phyloP scores from a whole-genome alignment of 306 rosid species.

The Calophaca sinica region DNA sequence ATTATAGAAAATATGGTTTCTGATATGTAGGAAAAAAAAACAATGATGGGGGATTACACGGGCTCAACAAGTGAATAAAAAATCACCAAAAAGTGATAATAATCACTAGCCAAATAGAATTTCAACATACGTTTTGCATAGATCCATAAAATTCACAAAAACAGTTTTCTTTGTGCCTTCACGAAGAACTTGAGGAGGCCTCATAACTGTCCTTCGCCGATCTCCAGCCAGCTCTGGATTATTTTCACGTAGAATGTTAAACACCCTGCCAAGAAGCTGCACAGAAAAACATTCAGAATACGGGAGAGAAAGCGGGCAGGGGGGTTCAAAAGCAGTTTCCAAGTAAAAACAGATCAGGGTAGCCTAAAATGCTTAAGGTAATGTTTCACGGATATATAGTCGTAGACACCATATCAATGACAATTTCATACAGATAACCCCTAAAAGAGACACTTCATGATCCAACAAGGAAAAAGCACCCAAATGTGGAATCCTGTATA shows the following conservation, averaged over 20 bases:
- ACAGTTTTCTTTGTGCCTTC: conserved; percentile 99
- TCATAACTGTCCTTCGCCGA: conserved; percentile 89
- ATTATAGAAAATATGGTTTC: neutral
- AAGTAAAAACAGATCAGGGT: neutral
- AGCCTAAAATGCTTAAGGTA: neutral
- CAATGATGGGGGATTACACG: neutral
- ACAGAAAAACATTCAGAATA: conserved; percentile 21
- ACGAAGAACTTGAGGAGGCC: conserved; percentile 99
- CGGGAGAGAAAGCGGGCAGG: neutral
- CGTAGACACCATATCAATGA: neutral
- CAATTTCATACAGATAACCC: neutral
- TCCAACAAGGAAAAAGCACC: neutral
- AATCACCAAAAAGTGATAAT: neutral
- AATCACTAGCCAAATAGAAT: neutral
- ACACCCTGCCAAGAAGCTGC: conserved; percentile 96
- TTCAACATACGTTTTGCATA: conserved; percentile 78
- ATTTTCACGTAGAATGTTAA: conserved; percentile 89
- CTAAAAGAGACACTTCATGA: neutral
- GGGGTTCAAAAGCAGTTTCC: neutral
- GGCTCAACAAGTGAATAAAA: neutral
- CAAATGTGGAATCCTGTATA: conserved; percentile 2
- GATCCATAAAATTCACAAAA: conserved; percentile 95
- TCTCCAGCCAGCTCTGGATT: conserved; percentile 97
- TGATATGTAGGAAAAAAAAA: neutral
- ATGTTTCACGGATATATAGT: neutral